Base-by-base conservation (phyloP, 306 rosid species). In the Abrus precatorius region DNA sequence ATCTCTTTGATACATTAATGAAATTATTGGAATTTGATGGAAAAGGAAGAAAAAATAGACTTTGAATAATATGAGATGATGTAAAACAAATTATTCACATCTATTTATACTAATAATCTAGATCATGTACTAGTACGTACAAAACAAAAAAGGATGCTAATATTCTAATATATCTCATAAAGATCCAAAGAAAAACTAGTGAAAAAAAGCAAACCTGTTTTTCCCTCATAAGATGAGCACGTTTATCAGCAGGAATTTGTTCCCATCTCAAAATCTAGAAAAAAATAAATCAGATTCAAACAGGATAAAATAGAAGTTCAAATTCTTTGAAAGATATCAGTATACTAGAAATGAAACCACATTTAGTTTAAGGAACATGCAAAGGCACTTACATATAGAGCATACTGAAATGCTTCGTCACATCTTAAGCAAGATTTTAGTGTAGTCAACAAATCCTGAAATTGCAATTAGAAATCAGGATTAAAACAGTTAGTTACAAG, bases 171-270 rank as follows among this genome's bases (percentile, higher is more conserved):
- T 50, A 76, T 65, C 41, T 55, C 41, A 34, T 7, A 47, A 64
- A 48, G 30, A 33, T 28, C 50, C 47, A 72, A 67, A 63, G 41
- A 64, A 74, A 50, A 77, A 62, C 40, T 5, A 36, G 60, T 54
- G 14, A 63, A 72, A 72, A 47, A 57, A 44, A 34, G 28, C 77
- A 32, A 74, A 95, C 99, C 97, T 95, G 97, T 63, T 95, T 95
- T 90, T 95, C 99, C 85, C 90, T 89, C 91, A 74, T 87, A 78
- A 95, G 84, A 84, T 87, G 91, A 79, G 97, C 99, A 69, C 99
- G 97, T 62, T 72, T 85, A 83, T 95, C 98, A 50, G 97, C 93
- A 38, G 98, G 98, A 79, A 95, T 92, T 73, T 90, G 92, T 84
- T 92, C 95, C 98, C 98, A 95, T 84, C 92, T 92, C 84, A 91